These are phyloP conservation scores for Hypoxylon sp. DNA, from an alignment of 2,329 filamentous ascomycete species.

Conservation along the genomic window DNA sequence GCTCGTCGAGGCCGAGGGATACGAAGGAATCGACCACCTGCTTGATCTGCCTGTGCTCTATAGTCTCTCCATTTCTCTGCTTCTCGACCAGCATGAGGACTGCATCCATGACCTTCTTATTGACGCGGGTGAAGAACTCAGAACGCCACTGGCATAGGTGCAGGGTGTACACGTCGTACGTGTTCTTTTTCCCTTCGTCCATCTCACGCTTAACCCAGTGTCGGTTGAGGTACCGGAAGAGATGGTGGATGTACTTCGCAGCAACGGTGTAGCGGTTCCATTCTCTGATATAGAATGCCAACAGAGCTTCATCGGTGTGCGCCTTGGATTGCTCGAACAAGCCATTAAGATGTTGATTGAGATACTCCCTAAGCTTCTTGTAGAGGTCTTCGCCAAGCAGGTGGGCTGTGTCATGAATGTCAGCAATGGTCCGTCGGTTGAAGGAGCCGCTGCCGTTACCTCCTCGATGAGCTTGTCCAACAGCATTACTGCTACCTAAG, in stretches of 20 bases:
- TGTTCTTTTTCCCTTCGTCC: conserved; percentile 97
- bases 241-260: conserved; percentile 96
- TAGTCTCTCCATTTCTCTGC: conserved; percentile 96
- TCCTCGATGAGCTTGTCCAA: conserved; percentile 74
- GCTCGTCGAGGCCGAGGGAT: conserved; percentile 92
- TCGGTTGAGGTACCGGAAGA: conserved; percentile 95
- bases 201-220: conserved; percentile 99
- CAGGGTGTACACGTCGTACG: conserved; percentile 97
- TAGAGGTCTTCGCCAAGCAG: conserved; percentile 96
- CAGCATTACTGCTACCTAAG: conserved; percentile 60
- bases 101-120: conserved; percentile 91
- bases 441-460: conserved; percentile 61
- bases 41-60: conserved; percentile 97
- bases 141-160: conserved; percentile 96
- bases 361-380: conserved; percentile 88
- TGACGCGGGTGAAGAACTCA: conserved; percentile 87
- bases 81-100: conserved; percentile 97
- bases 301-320: conserved; percentile 89
- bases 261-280: conserved; percentile 97
- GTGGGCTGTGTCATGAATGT: conserved; percentile 73
- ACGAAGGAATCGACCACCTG: conserved; percentile 97
- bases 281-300: conserved; percentile 95
- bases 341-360: conserved; percentile 79
- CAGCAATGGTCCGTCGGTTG: conserved; percentile 34
- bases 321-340: conserved; percentile 80